These are phyloP conservation scores for Xylaria flabelliformis DNA, from an alignment of 495 filamentous ascomycete species.

Conservation along the genomic window DNA sequence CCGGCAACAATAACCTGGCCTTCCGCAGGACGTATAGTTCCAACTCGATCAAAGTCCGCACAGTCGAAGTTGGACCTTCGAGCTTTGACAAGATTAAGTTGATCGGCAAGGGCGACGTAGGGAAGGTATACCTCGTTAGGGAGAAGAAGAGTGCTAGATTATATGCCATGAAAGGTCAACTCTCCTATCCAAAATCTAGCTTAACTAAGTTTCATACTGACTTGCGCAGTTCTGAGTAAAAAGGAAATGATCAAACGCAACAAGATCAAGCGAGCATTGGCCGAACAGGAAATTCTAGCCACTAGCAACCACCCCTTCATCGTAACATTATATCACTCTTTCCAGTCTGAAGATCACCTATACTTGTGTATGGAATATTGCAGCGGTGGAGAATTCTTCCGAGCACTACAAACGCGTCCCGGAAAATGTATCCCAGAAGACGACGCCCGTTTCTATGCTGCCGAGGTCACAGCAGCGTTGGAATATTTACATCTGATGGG, in stretches of 20 bases:
- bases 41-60: constrained; percentile 96
- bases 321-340: constrained; percentile 96
- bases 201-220: constrained; percentile 41
- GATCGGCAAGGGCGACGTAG: constrained; percentile 98
- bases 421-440: constrained; percentile 98
- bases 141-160: constrained; percentile 95
- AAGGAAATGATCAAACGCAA: constrained; percentile 99
- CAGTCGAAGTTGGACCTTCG: constrained; percentile 92
- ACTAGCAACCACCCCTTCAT: constrained; percentile 99
- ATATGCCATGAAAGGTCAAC: constrained; percentile 96
- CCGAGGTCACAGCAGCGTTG: constrained; percentile 95
- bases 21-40: constrained; percentile 98
- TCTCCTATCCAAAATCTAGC: constrained; percentile 10
- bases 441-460: constrained; percentile 95
- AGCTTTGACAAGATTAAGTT: constrained; percentile 99
- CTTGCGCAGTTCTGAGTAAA: constrained; percentile 84
- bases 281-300: constrained; percentile 96
- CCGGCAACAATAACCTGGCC: constrained; percentile 60
- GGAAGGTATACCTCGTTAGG: constrained; percentile 95
- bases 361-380: constrained; percentile 99
- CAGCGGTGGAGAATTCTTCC: constrained; percentile 97
- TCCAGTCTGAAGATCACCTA: constrained; percentile 97
- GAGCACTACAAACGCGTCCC: constrained; percentile 93
- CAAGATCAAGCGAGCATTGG: constrained; percentile 98
- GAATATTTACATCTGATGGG: constrained; percentile 99